These are phyloP conservation scores for Ruellia speciosa DNA, from an alignment of 305 asterid species.

Conservation along the genomic window DNA sequence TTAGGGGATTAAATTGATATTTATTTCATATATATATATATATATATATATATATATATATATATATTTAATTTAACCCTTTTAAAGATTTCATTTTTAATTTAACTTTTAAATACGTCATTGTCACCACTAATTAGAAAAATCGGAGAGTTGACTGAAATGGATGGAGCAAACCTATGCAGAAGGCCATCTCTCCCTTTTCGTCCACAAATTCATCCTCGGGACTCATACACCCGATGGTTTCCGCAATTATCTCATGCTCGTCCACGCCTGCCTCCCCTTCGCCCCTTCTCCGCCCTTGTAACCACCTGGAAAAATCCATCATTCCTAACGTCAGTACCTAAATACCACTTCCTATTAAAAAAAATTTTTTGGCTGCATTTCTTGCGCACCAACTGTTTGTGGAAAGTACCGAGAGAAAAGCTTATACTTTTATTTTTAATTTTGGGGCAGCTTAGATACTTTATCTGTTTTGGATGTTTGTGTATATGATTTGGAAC, in stretches of 20 bases:
- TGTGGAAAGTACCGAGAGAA: conserved; percentile 23
- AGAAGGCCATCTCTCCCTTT: conserved; percentile 27
- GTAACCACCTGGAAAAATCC: conserved; percentile 33
- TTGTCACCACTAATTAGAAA: too few species aligned
- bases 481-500: not conserved
- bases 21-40: too few species aligned
- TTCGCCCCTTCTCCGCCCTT: conserved; percentile 38
- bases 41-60: too few species aligned
- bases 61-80: too few species aligned
- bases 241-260: conserved; percentile 61
- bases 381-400: conserved; percentile 24
- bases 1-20: too few species aligned
- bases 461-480: not conserved
- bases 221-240: conserved; percentile 89
- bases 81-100: too few species aligned
- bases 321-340: conserved; percentile 50
- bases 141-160: too few species aligned
- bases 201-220: conserved; percentile 54
- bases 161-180: too few species aligned
- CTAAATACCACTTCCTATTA: not conserved
- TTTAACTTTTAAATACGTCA: too few species aligned
- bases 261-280: conserved; percentile 74
- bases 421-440: not conserved
- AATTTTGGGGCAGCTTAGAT: not conserved
- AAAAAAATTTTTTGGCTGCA: not conserved